These are phyloP conservation scores for Euptelea pleiosperma DNA, from an alignment of 164 flowering plant genomes.

Conservation along the genomic window DNA sequence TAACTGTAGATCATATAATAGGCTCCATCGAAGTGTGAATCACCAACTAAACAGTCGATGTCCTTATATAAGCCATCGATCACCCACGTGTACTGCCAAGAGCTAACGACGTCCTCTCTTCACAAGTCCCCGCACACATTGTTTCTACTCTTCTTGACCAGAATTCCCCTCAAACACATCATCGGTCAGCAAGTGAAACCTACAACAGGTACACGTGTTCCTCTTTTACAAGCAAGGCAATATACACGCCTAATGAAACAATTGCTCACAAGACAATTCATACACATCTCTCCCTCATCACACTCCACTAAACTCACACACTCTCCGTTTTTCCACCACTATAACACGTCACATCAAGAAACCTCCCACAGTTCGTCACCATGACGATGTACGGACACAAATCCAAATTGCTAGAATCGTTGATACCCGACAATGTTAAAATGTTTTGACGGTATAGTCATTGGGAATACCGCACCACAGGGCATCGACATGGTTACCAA, in stretches of 20 bases:
- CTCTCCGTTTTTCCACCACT: conserved; percentile 19
- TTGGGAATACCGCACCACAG: conserved; percentile 44
- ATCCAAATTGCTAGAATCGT: conserved; percentile 21
- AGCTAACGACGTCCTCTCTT: no score
- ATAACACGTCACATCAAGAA: conserved; percentile 28
- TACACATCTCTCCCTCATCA: conserved; percentile 75
- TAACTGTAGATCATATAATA: no score
- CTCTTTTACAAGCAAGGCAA: conserved; percentile 71
- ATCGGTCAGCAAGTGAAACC: conserved; percentile 71
- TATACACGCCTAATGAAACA: conserved; percentile 83
- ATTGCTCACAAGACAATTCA: conserved; percentile 76
- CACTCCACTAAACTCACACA: conserved; percentile 29
- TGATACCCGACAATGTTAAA: conserved; percentile 37
- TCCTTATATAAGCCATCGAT: no score
- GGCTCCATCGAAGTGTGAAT: no score
- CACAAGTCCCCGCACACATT: not conserved
- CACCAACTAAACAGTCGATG: no score
- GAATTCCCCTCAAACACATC: conserved; percentile 62
- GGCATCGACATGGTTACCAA: no score
- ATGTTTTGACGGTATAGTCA: conserved; percentile 21
- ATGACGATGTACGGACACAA: conserved; percentile 42
- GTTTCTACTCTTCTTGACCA: conserved; percentile 30
- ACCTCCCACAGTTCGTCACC: conserved; percentile 46
- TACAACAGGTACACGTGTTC: conserved; percentile 88
- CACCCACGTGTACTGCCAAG: no score